Evolutionary conservation across 768 basidiomycete genomes (phyloP).

Genomic region (Boletus sp.): DNA sequence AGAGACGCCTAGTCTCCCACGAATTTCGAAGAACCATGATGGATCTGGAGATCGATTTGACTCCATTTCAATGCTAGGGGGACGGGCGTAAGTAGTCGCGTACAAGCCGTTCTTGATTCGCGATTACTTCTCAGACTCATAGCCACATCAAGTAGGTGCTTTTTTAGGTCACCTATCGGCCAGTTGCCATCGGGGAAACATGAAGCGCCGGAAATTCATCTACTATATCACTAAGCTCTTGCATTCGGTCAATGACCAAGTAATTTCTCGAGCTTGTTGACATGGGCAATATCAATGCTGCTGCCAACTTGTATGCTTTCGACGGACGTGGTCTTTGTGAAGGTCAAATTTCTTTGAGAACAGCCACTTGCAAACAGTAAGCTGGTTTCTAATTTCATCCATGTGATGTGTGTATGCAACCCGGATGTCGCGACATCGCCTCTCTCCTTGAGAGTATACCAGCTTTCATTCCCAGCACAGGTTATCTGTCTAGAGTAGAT

Average conservation of each 20-base stretch:
- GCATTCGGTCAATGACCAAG: background rate
- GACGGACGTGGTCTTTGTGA: background rate
- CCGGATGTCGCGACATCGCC: background rate
- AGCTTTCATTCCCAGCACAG: constrained; percentile 13
- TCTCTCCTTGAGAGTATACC: background rate
- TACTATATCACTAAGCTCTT: background rate
- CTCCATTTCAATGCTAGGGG: constrained; percentile 1
- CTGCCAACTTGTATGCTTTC: background rate
- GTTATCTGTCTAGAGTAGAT: constrained; percentile 4
- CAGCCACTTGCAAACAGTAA: background rate
- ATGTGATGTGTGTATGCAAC: background rate
- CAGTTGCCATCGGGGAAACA: background rate
- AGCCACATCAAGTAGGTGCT: constrained; percentile 1
- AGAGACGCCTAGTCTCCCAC: constrained; percentile 1
- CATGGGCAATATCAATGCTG: background rate
- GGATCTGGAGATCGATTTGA: constrained; percentile 16
- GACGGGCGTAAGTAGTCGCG: background rate
- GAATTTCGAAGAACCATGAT: constrained; percentile 2
- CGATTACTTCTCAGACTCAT: constrained; percentile 6
- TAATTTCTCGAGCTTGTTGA: background rate
- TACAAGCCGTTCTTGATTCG: constrained; percentile 8
- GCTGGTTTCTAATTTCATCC: background rate
- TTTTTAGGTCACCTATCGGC: background rate
- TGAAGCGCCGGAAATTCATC: background rate
- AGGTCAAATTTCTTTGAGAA: background rate